phyloP scores from a whole-genome alignment of 176 grass and related monocot species.

The Oryza glumipatula region DNA sequence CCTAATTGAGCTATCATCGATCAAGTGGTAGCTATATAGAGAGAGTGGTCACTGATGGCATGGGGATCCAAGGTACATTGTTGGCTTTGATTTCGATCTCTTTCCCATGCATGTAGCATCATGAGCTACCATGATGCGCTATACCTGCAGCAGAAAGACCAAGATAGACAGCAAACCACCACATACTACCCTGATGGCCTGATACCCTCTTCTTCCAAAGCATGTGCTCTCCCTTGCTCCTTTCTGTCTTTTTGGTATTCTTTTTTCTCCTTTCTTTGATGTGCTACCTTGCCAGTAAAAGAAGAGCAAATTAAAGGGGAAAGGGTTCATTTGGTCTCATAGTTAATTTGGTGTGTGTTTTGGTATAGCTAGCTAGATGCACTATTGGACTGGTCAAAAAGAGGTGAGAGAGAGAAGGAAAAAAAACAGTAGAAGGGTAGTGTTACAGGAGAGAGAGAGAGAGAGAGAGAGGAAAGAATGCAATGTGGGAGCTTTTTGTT shows the following conservation, averaged over 20 bases:
- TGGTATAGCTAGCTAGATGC: background rate
- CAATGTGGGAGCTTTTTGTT: constrained; percentile 52
- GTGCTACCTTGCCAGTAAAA: constrained; percentile 22
- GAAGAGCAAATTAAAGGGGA: background rate
- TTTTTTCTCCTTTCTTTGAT: constrained; percentile 40
- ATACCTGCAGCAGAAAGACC: constrained; percentile 25
- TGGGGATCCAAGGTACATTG: constrained; percentile 46
- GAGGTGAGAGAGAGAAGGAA: background rate
- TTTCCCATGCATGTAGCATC: constrained; percentile 28
- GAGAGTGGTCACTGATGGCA: constrained; percentile 26
- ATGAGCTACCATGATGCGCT: constrained; percentile 13
- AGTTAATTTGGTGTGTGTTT: constrained; percentile 14
- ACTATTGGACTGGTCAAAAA: constrained; percentile 57
- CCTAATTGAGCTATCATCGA: background rate
- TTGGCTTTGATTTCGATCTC: constrained; percentile 21
- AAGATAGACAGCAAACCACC: constrained; percentile 35
- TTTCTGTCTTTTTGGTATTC: constrained; percentile 35
- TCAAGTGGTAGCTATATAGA: background rate
- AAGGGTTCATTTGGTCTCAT: constrained; percentile 33
- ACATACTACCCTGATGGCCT: constrained; percentile 13
- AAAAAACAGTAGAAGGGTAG: constrained; percentile 30
- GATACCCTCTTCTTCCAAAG: constrained; percentile 14
- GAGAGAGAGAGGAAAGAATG: background rate
- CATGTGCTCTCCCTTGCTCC: constrained; percentile 36
- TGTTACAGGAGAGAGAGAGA: background rate